phyloP scores from a whole-genome alignment of 1,284 basidiomycete species.

The Exobasidium cylindrosporum region DNA sequence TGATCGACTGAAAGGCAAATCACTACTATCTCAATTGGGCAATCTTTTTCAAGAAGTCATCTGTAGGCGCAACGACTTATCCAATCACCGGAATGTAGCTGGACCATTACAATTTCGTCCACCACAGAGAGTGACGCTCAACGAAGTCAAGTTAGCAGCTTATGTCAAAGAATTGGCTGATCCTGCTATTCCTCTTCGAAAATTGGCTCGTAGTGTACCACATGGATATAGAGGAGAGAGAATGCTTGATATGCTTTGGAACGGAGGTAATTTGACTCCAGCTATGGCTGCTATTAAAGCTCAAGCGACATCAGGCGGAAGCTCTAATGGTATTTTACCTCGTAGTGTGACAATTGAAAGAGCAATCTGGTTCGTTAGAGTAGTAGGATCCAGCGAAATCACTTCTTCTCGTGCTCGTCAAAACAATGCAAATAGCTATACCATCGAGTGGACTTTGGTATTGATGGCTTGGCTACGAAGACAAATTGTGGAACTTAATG shows the following conservation, averaged over 20 bases:
- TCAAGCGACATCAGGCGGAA: background rate
- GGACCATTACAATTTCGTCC: constrained; percentile 14
- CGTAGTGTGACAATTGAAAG: constrained; percentile 70
- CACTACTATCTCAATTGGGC: constrained; percentile 23
- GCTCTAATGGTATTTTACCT: constrained; percentile 9
- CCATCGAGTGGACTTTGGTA: constrained; percentile 81
- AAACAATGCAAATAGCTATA: constrained; percentile 64
- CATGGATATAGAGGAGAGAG: constrained; percentile 90
- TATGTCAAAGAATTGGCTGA: constrained; percentile 92
- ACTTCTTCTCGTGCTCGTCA: constrained; percentile 40
- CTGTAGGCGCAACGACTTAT: constrained; percentile 25
- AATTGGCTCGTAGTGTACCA: constrained; percentile 82
- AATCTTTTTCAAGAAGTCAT: constrained; percentile 33
- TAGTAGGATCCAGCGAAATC: constrained; percentile 92
- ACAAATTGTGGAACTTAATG: constrained; percentile 77
- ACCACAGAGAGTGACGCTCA: constrained; percentile 71
- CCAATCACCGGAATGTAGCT: constrained; percentile 14
- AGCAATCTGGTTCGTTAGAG: constrained; percentile 91
- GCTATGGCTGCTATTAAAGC: constrained; percentile 12
- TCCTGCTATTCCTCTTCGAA: constrained; percentile 78
- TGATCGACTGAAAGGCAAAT: constrained; percentile 57
- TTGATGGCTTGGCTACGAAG: constrained; percentile 85
- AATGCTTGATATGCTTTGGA: constrained; percentile 80
- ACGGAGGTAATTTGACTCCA: constrained; percentile 39
- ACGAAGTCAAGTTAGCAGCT: constrained; percentile 78